A percentile compares a stretch with the other conserved stretches of the same genome.
Conservation (phyloP, 805 yeast species). For the Jamesozyma jinghongensis region DNA sequence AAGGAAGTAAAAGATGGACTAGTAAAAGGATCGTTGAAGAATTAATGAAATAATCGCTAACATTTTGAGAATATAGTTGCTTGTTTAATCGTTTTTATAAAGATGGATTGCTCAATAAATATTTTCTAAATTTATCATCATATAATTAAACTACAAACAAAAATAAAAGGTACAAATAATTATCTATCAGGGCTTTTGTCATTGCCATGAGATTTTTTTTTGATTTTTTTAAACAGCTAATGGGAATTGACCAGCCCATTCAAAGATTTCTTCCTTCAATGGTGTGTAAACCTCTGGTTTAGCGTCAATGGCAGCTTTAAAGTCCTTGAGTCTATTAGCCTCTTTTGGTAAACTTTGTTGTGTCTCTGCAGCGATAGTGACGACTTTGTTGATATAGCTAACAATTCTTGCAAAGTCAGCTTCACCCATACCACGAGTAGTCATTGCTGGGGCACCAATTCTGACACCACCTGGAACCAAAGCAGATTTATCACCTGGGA, state of each 20-base stretch:
- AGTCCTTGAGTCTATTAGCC: constrained; percentile 92
- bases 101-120: no score
- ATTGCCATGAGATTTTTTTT: no score
- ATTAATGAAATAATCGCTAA: not conserved
- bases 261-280: constrained; percentile 68
- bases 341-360: constrained; percentile 80
- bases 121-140: no score
- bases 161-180: no score
- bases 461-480: constrained; percentile 95
- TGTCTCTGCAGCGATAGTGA: constrained; percentile 60
- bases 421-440: constrained; percentile 91
- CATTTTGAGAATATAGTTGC: no score
- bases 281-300: constrained; percentile 60
- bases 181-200: no score
- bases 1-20: constrained; percentile 35
- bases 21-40: constrained; percentile 9
- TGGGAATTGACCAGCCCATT: constrained; percentile 89
- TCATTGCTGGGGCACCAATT: constrained; percentile 98
- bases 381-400: constrained; percentile 71
- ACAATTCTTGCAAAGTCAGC: constrained; percentile 77
- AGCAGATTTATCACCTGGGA: constrained; percentile 96
- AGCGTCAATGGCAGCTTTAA: constrained; percentile 70
- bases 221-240: constrained; percentile 48
- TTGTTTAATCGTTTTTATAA: no score
- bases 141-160: no score